A percentile compares a stretch with the other conserved stretches of the same genome.
phyloP scores from a whole-genome alignment of 768 basidiomycete genomes.

The Calvatia gigantea region DNA sequence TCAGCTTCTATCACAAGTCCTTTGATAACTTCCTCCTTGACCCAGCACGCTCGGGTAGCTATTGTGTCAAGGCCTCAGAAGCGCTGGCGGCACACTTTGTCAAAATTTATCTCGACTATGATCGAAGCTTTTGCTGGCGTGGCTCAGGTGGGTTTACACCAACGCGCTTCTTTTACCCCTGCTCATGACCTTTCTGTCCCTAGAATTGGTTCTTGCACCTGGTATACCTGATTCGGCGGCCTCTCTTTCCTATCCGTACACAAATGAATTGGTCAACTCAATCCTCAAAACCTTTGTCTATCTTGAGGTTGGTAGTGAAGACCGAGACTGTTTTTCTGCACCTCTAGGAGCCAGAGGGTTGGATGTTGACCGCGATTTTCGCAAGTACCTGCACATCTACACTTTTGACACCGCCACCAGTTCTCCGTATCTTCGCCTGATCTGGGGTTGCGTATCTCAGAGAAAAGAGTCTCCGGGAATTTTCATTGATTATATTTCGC shows the following conservation, averaged over 20 bases:
- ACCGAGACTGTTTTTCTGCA: not conserved
- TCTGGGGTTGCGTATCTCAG: no score
- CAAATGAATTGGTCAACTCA: not conserved
- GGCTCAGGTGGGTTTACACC: not conserved
- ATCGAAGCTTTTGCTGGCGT: not conserved
- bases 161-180: not conserved
- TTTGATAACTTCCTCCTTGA: not conserved
- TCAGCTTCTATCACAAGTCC: conserved; percentile 3
- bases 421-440: no score
- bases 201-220: not conserved
- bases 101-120: not conserved
- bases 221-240: not conserved
- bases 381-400: not conserved
- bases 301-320: not conserved
- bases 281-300: not conserved
- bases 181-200: not conserved
- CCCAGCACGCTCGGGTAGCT: not conserved
- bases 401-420: no score
- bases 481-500: no score
- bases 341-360: no score
- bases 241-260: not conserved
- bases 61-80: not conserved
- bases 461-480: no score
- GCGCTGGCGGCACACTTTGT: not conserved
- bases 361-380: not conserved